Evolutionary conservation across 768 basidiomycete species (phyloP), one percentile per base, ranked within the genome.

Genomic region (Phylloporus sp.): DNA sequence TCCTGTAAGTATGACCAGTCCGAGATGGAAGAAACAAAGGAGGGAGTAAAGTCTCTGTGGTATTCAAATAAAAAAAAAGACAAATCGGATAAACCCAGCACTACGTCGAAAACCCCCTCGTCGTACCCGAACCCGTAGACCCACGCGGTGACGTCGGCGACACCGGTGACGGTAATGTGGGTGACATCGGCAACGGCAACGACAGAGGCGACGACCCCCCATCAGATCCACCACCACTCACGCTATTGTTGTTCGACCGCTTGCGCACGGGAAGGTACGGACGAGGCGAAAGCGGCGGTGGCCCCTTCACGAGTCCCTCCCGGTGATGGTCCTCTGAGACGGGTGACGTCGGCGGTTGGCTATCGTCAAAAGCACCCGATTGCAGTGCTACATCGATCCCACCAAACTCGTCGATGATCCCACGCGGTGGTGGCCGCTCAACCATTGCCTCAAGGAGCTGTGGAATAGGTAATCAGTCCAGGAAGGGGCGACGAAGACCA

Each of bases 401-500:
- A 54, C 75, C 75, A 57, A 76, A 82, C 31, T 83, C 85, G 48
- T 89, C 88, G 13, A 77, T 72, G 40, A 91, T 68, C 1, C 84
- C 79, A 8, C 88, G 81, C 3, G 87, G 86, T 5, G 90, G 88
- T 2, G 90, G 86, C 2, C 91, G 81, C 64, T 92, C 90, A 23
- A 92, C 88, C 80, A 88, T 86, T 0, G 89, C 88, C 64, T 89
- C 87, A 12, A 93, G 77, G 10, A 92, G 79, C 91, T 92, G 52
- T 85, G 44, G 7, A 8, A 24, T 5, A 10, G 38, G 38, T 20
- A 23, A 0, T 38, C n/a, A 38, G 20, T 38, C 7, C 36, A n/a
- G n/a, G 16, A 38, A 39, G 13, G 24, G 27, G 23, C 48, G 13
- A 53, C 23, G 40, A 22, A 22, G 10, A 22, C 18, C 7, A 12